Percentiles rank a stretch among this genome's conserved stretches.
These are phyloP conservation scores for Domatiomyces globalis DNA, from an alignment of 2,329 filamentous ascomycete species.

Conservation along the genomic window DNA sequence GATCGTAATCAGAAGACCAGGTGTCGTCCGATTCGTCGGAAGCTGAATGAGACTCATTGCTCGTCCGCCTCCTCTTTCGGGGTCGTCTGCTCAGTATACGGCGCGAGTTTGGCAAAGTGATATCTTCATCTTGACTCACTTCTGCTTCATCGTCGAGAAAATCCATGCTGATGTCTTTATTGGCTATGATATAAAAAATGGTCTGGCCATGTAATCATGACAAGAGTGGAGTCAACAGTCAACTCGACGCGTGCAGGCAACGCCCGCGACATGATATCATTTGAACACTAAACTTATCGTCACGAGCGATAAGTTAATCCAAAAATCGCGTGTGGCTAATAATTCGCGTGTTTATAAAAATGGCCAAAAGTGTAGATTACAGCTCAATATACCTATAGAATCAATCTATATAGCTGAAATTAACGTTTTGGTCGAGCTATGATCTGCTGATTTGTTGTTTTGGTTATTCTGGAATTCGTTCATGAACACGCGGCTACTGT, in stretches of 20 bases:
- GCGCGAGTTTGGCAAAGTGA: constrained; percentile 14
- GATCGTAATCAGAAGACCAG: constrained; percentile 11
- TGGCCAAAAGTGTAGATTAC: too few relatives aligned
- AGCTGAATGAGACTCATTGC: neutral
- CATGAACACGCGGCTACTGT: too few relatives aligned
- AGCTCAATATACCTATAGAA: too few relatives aligned
- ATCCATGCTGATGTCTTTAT: constrained; percentile 4
- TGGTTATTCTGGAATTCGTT: too few relatives aligned
- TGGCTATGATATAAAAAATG: neutral
- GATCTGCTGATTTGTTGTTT: too few relatives aligned
- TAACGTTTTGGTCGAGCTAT: too few relatives aligned
- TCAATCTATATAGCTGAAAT: too few relatives aligned
- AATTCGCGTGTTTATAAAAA: too few relatives aligned
- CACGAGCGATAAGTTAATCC: too few relatives aligned
- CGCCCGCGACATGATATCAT: neutral
- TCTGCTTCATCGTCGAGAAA: constrained; percentile 10
- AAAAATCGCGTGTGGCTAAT: too few relatives aligned
- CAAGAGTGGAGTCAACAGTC: neutral
- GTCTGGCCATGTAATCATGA: neutral
- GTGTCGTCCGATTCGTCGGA: neutral
- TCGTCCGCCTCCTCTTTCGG: constrained; percentile 12
- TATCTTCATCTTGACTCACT: neutral
- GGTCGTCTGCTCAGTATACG: constrained; percentile 9
- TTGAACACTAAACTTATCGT: neutral
- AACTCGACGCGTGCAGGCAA: neutral